Evolutionary conservation across 495 filamentous ascomycete species (phyloP).

Genomic region (Wilcoxina mikolae): DNA sequence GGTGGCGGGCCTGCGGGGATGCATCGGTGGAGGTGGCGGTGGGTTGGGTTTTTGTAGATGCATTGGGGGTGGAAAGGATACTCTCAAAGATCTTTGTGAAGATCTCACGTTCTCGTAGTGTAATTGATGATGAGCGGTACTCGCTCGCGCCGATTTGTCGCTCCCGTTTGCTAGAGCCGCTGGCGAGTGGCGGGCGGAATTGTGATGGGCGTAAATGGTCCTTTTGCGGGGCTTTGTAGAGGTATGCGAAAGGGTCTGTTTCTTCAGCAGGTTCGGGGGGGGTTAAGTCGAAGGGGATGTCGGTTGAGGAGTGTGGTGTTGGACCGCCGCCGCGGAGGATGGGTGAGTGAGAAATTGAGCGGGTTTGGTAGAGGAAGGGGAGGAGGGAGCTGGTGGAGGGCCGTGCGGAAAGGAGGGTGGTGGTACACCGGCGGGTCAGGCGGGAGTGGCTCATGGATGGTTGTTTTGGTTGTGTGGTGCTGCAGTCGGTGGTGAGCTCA

Average conservation of each 20-base stretch:
- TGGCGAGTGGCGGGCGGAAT: neutral
- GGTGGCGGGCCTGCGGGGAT: neutral
- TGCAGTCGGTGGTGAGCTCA: neutral
- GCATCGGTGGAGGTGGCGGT: neutral
- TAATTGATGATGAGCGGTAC: conserved; percentile 1
- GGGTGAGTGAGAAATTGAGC: neutral
- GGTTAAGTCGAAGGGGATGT: conserved; percentile 11
- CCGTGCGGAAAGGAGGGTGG: neutral
- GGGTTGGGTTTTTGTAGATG: neutral
- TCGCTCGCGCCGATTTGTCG: conserved; percentile 3
- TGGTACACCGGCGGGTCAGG: neutral
- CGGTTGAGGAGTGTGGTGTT: neutral
- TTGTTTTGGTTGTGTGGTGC: neutral
- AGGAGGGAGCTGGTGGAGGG: neutral
- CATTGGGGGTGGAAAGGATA: conserved; percentile 15
- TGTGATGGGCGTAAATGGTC: neutral
- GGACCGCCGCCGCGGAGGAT: too few species aligned
- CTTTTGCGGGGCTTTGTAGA: conserved; percentile 4
- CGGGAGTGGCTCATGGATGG: neutral
- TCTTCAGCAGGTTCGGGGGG: neutral
- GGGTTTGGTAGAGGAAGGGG: conserved; percentile 15
- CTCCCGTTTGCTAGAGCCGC: neutral
- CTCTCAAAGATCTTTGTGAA: conserved; percentile 26
- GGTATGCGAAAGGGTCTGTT: conserved; percentile 25
- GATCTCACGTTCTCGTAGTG: conserved; percentile 21